A percentile compares a stretch with the other conserved stretches of the same genome.
These are phyloP conservation scores for Botrytis fabae DNA, from an alignment of 2,329 filamentous ascomycete species.

Conservation along the genomic window DNA sequence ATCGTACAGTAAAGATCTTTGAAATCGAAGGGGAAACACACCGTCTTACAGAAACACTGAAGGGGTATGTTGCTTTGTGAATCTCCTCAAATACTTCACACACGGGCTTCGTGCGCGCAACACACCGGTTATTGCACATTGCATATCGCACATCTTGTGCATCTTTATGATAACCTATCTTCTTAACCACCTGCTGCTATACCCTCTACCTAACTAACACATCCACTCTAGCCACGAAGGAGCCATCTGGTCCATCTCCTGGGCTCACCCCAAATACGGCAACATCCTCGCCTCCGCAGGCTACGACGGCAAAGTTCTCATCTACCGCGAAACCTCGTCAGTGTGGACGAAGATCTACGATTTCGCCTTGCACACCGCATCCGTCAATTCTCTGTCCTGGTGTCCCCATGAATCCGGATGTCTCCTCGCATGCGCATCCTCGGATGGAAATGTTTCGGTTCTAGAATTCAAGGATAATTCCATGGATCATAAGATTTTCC, in stretches of 20 bases:
- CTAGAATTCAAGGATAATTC: slow-evolving; percentile 96
- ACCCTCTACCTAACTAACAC: not conserved
- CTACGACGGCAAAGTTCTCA: slow-evolving; percentile 97
- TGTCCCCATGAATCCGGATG: slow-evolving; percentile 96
- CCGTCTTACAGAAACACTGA: slow-evolving; percentile 85
- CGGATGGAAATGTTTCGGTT: slow-evolving; percentile 89
- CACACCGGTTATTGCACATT: not conserved
- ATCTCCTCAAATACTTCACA: not conserved
- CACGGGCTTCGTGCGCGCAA: not conserved
- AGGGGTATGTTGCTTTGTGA: slow-evolving; percentile 63
- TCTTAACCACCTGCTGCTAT: not conserved
- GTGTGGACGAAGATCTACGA: slow-evolving; percentile 88
- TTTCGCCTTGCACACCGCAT: slow-evolving; percentile 90
- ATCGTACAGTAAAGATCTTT: slow-evolving; percentile 99
- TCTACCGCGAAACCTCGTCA: slow-evolving; percentile 85
- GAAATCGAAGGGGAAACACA: slow-evolving; percentile 94
- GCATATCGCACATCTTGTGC: not conserved
- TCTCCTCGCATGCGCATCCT: slow-evolving; percentile 89
- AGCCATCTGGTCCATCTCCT: slow-evolving; percentile 95
- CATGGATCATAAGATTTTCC: slow-evolving; percentile 87
- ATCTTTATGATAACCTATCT: not conserved
- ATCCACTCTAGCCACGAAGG: slow-evolving; percentile 74
- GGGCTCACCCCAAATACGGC: slow-evolving; percentile 98
- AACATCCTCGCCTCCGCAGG: slow-evolving; percentile 94
- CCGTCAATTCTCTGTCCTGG: slow-evolving; percentile 96